Conservation (phyloP, 176 grass and related monocot genomes). For the Eragrostis curvula region DNA sequence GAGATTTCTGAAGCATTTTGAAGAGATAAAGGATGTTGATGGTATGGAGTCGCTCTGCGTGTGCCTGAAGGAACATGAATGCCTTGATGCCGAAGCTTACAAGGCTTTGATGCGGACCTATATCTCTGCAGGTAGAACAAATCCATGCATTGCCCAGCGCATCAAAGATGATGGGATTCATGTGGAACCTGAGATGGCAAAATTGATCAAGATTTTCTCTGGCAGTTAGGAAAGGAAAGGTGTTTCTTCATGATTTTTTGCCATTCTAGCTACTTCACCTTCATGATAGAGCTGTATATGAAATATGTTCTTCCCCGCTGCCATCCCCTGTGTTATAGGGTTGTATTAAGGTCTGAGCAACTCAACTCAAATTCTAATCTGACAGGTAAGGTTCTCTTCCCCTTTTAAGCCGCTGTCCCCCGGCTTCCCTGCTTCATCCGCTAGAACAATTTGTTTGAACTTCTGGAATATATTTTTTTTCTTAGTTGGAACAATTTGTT, state of each 20-base stretch:
- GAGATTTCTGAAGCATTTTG: conserved; percentile 45
- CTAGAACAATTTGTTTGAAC: too few species aligned
- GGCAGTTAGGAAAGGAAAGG: background rate
- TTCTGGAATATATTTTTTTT: too few species aligned
- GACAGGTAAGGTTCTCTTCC: too few species aligned
- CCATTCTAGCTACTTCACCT: background rate
- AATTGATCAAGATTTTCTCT: conserved; percentile 19
- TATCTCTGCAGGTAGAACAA: conserved; percentile 28
- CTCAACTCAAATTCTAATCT: too few species aligned
- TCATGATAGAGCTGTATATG: background rate
- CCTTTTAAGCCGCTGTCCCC: too few species aligned
- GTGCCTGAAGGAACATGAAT: conserved; percentile 31
- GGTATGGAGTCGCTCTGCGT: conserved; percentile 39
- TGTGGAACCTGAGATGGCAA: conserved; percentile 14
- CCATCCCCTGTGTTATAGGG: too few species aligned
- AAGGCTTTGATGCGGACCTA: conserved; percentile 34
- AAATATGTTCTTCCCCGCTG: too few species aligned
- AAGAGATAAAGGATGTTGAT: conserved; percentile 51
- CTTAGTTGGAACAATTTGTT: too few species aligned
- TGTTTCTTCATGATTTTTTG: background rate
- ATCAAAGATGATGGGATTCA: conserved; percentile 44
- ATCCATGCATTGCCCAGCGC: conserved; percentile 12
- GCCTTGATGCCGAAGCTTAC: conserved; percentile 41
- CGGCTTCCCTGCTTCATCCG: too few species aligned
- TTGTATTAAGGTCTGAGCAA: too few species aligned